Evolutionary conservation across 1,284 basidiomycete genomes (phyloP), one percentile per base, ranked within the genome.

Genomic region (Cutaneotrichosporon spelunceum): DNA sequence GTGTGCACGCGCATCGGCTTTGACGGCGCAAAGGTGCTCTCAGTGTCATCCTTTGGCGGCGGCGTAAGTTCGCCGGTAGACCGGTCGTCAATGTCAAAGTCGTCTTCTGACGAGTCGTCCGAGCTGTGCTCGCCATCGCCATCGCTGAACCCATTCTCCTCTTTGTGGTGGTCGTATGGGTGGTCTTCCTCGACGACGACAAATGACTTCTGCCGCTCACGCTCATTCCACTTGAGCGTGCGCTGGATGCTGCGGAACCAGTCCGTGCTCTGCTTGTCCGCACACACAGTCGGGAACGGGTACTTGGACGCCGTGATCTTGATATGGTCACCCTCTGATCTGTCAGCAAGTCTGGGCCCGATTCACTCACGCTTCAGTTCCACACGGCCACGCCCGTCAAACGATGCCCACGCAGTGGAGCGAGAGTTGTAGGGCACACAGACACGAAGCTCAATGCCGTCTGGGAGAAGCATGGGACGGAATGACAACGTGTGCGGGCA

Each of bases 401-500:
- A 99, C 42, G 91, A 94, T 11, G 93, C 96, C 96, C 96, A 99
- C 4, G 96, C 96, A 0, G 95, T 99, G 73, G 91, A 94, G 45
- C 96, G 83, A 26, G 95, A 98, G 78, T 98, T 97, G 82, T 93
- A 99, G 0, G 96, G 96, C 19, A 99, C 96, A 69, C 94, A 97
- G 45, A 99, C 93, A 16, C 96, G 88, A 55, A 99, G 83, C 74
- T 99, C 96, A 92, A 99, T 98, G 73, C 89, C 95, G 76, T 99
- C 96, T 1, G 96, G 96, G 21, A 99, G 82, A 4, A 99, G 83
- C 95, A 99, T 98, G 0, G 96, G 96, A 49, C 96, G 86, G 85
- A 99, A 99, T 4, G 93, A 97, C 9, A 99, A 84, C 0, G 96
- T 99, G 78, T 99, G 96, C 0, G 96, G 96, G 74, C 96, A 99